Base-by-base conservation (phyloP, 2,329 filamentous ascomycete genomes). In the Proliferodiscus dingleyae region DNA sequence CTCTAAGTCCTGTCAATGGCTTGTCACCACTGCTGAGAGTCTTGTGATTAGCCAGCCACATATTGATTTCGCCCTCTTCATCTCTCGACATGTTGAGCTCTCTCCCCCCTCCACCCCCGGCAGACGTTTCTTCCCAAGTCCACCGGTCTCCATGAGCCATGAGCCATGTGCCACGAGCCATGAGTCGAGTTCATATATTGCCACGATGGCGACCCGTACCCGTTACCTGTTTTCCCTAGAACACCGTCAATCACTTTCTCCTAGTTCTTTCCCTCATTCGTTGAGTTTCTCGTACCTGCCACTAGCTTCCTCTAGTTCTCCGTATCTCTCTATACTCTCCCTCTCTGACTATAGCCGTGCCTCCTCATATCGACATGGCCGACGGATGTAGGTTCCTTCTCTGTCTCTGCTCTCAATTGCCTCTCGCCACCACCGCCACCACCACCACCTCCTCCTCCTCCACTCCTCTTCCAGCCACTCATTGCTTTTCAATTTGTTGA, bases 371-470 rank as follows among this genome's bases (percentile, higher is more conserved):
- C 49, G 45, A 41, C 47, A 63, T 62, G 60, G 56, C 60, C 41
- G 61, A 63, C 47, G 61, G 61, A 54, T 54, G 61, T 64, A 53
- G 58, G 61, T 61, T 39, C 30, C 15, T 32, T 15, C 43, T 43
- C 46, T 51, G 42, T 34, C 32, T 16, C 32, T 16, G 7, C 7
- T 7, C 26, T 28, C 13, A 34, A 18, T n/a, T n/a, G n/a, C n/a
- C n/a, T n/a, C n/a, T n/a, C n/a, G n/a, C n/a, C n/a, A n/a, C n/a
- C n/a, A n/a, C n/a, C n/a, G n/a, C n/a, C n/a, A n/a, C n/a, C n/a
- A n/a, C n/a, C n/a, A n/a, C n/a, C n/a, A n/a, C n/a, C n/a, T n/a
- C n/a, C n/a, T n/a, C n/a, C n/a, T n/a, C n/a, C n/a, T n/a, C n/a
- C n/a, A n/a, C n/a, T n/a, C n/a, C n/a, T n/a, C n/a, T n/a, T n/a